Evolutionary conservation across 148 eudicot species (phyloP).

Genomic region (Camellia granthamiana): DNA sequence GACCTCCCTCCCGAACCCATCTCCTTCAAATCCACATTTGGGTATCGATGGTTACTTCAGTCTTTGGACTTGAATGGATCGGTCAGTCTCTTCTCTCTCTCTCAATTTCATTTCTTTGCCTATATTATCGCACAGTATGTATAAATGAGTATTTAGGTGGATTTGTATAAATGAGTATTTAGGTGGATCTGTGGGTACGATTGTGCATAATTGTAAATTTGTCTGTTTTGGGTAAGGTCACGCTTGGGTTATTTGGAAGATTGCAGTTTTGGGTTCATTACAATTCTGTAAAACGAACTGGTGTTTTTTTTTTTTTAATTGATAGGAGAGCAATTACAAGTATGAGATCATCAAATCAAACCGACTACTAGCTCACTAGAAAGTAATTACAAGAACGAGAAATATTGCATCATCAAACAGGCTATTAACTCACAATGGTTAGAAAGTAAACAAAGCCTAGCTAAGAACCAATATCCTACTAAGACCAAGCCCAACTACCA

Average conservation of each 20-base stretch:
- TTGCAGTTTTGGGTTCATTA: neutral
- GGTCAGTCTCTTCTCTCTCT: conserved; percentile 36
- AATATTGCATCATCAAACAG: no score
- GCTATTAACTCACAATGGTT: no score
- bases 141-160: neutral
- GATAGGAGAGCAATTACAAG: no score
- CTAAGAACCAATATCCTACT: no score
- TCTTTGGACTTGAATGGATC: conserved; percentile 74
- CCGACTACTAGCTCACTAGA: no score
- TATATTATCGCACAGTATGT: neutral
- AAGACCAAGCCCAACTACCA: no score
- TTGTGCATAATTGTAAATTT: neutral
- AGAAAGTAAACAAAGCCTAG: no score
- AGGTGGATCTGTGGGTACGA: no score
- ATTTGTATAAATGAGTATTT: neutral
- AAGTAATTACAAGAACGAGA: no score
- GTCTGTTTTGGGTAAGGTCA: neutral
- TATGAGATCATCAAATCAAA: no score
- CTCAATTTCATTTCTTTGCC: neutral
- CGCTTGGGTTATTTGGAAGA: neutral
- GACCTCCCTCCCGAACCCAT: conserved; percentile 42
- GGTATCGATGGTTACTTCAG: conserved; percentile 57
- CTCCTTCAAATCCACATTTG: conserved; percentile 48
- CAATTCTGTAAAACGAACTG: no score
- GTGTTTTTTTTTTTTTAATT: no score